Conservation (phyloP, 1,139 yeast species). For the Debaryomyces coudertii region DNA sequence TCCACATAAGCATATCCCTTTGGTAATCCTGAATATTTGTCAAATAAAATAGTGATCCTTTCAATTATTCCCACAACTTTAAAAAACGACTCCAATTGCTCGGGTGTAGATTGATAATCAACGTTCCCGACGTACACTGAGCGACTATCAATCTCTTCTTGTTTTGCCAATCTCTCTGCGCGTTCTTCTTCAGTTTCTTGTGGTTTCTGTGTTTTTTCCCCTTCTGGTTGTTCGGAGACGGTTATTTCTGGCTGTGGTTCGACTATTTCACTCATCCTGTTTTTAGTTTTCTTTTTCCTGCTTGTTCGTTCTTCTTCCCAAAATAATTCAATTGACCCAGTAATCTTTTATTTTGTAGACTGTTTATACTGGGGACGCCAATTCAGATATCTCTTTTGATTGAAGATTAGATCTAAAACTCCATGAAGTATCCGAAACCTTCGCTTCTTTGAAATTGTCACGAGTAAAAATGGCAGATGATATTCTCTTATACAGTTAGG, state of each 20-base stretch:
- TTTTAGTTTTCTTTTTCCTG: constrained; percentile 3
- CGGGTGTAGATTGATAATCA: constrained; percentile 46
- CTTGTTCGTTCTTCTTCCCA: background rate
- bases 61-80: constrained; percentile 38
- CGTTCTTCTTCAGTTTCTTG: constrained; percentile 32
- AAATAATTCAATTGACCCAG: constrained; percentile 3
- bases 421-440: constrained; percentile 1
- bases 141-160: constrained; percentile 39
- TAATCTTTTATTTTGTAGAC: background rate
- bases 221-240: constrained; percentile 6
- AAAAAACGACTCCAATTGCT: constrained; percentile 44
- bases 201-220: constrained; percentile 5
- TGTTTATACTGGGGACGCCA: background rate
- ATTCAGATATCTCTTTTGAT: background rate
- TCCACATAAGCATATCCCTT: constrained; percentile 53
- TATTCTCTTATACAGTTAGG: background rate
- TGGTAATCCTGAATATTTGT: constrained; percentile 41
- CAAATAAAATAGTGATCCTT: constrained; percentile 45
- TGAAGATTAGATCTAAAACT: background rate
- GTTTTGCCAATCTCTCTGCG: constrained; percentile 32
- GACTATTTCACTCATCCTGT: constrained; percentile 12
- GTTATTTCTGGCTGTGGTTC: constrained; percentile 11
- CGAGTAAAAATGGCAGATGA: constrained; percentile 8
- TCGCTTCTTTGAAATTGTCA: background rate
- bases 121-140: constrained; percentile 50